Base-by-base conservation (phyloP, 345 rosid genomes). In the Jatropha curcas region DNA sequence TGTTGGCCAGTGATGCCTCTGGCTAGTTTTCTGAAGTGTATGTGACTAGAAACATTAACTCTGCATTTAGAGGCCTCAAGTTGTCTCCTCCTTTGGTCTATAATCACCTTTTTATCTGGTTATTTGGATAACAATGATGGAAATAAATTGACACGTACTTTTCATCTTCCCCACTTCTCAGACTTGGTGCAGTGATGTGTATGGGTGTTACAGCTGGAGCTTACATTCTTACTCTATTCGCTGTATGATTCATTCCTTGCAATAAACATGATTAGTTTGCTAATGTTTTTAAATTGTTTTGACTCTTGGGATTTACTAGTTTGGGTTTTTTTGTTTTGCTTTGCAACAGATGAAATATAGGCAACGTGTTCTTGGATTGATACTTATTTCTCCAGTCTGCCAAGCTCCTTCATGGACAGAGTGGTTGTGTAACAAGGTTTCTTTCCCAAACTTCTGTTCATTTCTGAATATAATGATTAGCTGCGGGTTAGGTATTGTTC, bases 171-270 rank as follows among this genome's bases (percentile, higher is more conserved):
- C 25, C 6, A 31, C 43, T 62, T 65, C 61, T 28, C 84, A 96
- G 98, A 77, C 97, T 96, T 67, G 96, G 93, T 77, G 84, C 92
- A 67, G 99, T 96, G 34, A 93, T 93, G 98, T 96, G 99, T 73
- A 85, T 96, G 96, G 99, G 99, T 67, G 98, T 93, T 74, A 90
- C 95, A 55, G 96, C 97, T 35, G 99, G 99, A 82, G 99, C 99
- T 24, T 93, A 96, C 79, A 78, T 93, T 82, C 89, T 96, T 74
- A 88, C 98, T 51, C 73, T 91, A 41, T 96, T 96, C 82, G 96
- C 99, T 66, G 99, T 96, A 82, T 83, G 96, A 73, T 73, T 74
- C 68, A 33, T 72, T 67, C 67, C 69, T 61, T 60, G 37, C 60
- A 53, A 46, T 75, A 9, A 17, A 11, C 68, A 41, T 34, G 43